Conservation (phyloP, 306 rosid species). For the Acacia confusa region DNA sequence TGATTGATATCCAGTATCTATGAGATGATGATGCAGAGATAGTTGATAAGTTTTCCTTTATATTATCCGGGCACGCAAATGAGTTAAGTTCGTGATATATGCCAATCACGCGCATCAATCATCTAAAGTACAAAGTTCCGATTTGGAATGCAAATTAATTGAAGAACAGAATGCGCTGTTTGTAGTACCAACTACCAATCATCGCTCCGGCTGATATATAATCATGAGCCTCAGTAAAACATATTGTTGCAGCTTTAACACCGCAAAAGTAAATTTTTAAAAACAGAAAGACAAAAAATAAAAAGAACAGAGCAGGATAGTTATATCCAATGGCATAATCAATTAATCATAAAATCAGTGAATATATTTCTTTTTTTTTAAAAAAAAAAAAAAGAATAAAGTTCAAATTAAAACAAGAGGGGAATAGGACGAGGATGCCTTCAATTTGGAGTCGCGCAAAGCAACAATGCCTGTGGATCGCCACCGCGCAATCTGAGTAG, state of each 20-base stretch:
- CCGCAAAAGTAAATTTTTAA: background rate
- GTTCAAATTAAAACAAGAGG: slow-evolving; percentile 3
- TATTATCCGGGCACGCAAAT: background rate
- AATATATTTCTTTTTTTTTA: background rate
- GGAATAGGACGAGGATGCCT: slow-evolving; percentile 44
- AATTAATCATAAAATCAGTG: background rate
- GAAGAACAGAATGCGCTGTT: background rate
- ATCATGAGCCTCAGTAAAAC: background rate
- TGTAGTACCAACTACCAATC: background rate
- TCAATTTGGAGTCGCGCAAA: slow-evolving; percentile 85
- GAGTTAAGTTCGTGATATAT: background rate
- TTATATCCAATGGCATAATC: background rate
- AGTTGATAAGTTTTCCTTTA: background rate
- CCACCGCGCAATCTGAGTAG: slow-evolving; percentile 74
- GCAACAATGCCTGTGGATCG: slow-evolving; percentile 95
- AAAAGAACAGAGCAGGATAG: background rate
- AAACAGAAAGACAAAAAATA: background rate
- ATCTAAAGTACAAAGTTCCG: background rate
- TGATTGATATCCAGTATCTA: background rate
- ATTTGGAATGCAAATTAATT: background rate
- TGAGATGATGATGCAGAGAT: background rate
- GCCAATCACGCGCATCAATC: background rate
- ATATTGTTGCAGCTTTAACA: background rate
- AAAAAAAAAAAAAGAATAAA: background rate
- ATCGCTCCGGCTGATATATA: background rate